Base-by-base conservation (phyloP, 2,329 filamentous ascomycete genomes). In the Monosporascus sp. region DNA sequence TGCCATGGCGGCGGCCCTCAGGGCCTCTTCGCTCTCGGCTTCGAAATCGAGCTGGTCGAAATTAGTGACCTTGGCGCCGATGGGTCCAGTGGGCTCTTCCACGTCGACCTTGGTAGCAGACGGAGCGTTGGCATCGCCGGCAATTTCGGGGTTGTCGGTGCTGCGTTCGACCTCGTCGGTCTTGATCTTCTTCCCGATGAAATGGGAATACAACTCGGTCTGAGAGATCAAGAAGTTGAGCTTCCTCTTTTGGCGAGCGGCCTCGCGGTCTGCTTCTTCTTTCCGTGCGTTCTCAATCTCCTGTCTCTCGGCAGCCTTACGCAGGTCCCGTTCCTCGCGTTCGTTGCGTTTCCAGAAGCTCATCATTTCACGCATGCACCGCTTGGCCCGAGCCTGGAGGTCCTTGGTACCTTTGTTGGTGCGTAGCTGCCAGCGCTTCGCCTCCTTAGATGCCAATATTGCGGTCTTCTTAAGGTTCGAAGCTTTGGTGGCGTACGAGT, bases 341-440 rank as follows among this genome's bases (percentile, higher is more conserved):
- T 99, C 94, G 70, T 99, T 99, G 53, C 93, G 88, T 74, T 97
- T 97, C 94, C 94, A 99, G 80, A 97, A 99, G 54, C 89, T 86
- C 82, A 97, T 94, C 94, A 99, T 99, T 74, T 99, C 94, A 68
- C 94, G 86, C 94, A 99, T 99, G 55, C 93, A 93, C 61, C 94
- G 88, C 79, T 99, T 99, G 54, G 94, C 94, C 48, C 94, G 86
- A 43, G 94, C 94, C 69, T 97, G 94, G 4, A 96, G 89, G 71
- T 99, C 94, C 72, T 99, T 99, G 70, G 89, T 94, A 67, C 92
- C 95, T 80, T 99, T 97, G 78, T 99, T 99, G 51, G 94, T 99
- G 43, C 91, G 88, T 56, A 95, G 83, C 71, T 99, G 95, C 94
- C 94, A 99, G 66, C 95, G 82, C 67, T 95, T 91, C 51, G 94